Conservation (phyloP, 148 eudicot genomes). For the Camellia japonica region DNA sequence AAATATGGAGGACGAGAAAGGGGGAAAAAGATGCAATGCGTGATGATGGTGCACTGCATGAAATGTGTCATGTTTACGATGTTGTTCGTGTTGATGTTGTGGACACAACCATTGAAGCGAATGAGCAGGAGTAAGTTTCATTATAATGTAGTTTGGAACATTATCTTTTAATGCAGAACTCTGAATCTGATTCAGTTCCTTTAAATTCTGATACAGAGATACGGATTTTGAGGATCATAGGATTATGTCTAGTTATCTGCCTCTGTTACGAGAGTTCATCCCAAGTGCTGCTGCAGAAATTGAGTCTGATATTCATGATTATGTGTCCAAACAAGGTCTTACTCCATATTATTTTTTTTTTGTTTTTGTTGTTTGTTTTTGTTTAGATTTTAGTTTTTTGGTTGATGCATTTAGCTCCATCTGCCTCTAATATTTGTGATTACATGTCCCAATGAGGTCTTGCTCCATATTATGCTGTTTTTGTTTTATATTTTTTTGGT, state of each 20-base stretch:
- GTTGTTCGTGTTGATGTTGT: slow-evolving; percentile 77
- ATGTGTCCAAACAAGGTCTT: slow-evolving; percentile 45
- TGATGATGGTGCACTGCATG: slow-evolving; percentile 52
- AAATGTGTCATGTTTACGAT: slow-evolving; percentile 76
- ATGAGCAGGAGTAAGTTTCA: slow-evolving; percentile 52
- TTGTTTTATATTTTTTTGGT: background rate
- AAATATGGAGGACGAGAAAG: slow-evolving; percentile 86
- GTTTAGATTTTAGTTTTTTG: background rate
- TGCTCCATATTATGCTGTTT: slow-evolving; percentile 4
- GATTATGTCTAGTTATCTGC: slow-evolving; percentile 65
- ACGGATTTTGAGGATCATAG: slow-evolving; percentile 63
- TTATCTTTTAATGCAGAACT: slow-evolving; percentile 4
- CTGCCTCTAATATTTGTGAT: slow-evolving; percentile 43
- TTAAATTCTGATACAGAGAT: slow-evolving; percentile 40
- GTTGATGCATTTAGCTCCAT: background rate
- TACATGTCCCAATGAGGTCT: slow-evolving; percentile 45
- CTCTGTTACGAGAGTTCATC: slow-evolving; percentile 69
- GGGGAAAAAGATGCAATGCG: slow-evolving; percentile 29
- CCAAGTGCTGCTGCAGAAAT: slow-evolving; percentile 82
- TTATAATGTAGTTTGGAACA: slow-evolving; percentile 2
- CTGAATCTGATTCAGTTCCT: slow-evolving; percentile 1
- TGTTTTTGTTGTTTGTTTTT: slow-evolving; percentile 6
- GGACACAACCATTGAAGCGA: slow-evolving; percentile 31
- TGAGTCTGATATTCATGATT: slow-evolving; percentile 62
- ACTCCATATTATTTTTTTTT: slow-evolving; percentile 3